Base-by-base conservation (phyloP, 768 basidiomycete genomes). In the Gloeophyllum trabeum region DNA sequence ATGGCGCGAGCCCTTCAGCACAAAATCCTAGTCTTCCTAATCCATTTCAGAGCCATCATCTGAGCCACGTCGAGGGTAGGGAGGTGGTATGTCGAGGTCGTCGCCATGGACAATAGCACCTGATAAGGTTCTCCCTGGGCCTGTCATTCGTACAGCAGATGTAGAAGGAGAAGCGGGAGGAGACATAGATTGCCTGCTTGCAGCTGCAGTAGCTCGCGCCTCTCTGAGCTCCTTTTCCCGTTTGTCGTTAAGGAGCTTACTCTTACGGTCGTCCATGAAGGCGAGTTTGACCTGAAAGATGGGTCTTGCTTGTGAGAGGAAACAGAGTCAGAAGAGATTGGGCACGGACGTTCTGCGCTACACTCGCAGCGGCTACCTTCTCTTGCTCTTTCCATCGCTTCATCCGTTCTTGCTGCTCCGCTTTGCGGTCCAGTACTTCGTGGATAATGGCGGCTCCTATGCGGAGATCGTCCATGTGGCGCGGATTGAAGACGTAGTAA, bases 261-360 rank as follows among this genome's bases (percentile, higher is more conserved):
- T 59, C 52, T 67, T 79, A 40, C 88, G 71, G 54, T 91, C 88
- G 37, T 91, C 88, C 52, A 87, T 67, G 54, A 75, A 89, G 1
- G 80, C 80, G 39, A 87, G 59, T 55, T 78, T 84, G n/a, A 83
- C 77, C 87, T 89, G 48, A 2, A 30, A 24, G 12, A 13, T 47
- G 41, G 41, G 28, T 38, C 39, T 26, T 32, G n/a, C n/a, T n/a
- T n/a, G n/a, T n/a, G n/a, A n/a, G n/a, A n/a, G n/a, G n/a, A n/a
- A n/a, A n/a, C 28, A 30, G 7, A 30, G 28, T 30, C 28, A 30
- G 7, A 7, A 30, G 10, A 30, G 28, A 16, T 7, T 30, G 28
- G 10, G 16, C 16, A 30, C 28, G 28, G 16, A 30, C 28, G 62
- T 75, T 78, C 46, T 74, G 65, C 24, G 75, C 70, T 6, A 64